These are phyloP conservation scores for Lipomyces yamadae DNA, from an alignment of 805 yeast species.

Conservation along the genomic window DNA sequence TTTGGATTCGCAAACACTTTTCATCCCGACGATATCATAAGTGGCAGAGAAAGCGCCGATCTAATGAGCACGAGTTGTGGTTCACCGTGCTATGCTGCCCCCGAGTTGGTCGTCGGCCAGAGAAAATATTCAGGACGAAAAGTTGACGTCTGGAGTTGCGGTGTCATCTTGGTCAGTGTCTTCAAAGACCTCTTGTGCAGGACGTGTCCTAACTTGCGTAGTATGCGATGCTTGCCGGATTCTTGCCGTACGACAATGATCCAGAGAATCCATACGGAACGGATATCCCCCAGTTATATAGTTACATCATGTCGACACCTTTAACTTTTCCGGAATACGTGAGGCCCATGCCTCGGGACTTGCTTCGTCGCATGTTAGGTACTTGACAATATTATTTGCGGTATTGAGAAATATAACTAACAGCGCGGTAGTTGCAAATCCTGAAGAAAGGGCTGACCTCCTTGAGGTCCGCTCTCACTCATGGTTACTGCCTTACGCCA, in stretches of 20 bases:
- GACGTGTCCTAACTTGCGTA: not conserved
- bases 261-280: slow-evolving; percentile 96
- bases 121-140: slow-evolving; percentile 88
- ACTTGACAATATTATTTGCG: slow-evolving; percentile 33
- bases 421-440: slow-evolving; percentile 65
- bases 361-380: slow-evolving; percentile 67
- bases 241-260: slow-evolving; percentile 96
- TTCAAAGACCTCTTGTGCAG: not conserved
- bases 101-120: slow-evolving; percentile 87
- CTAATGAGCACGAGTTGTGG: slow-evolving; percentile 96
- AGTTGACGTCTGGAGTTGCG: slow-evolving; percentile 97
- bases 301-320: slow-evolving; percentile 88
- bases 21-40: slow-evolving; percentile 37
- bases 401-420: slow-evolving; percentile 26
- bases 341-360: slow-evolving; percentile 86
- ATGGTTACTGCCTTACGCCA: slow-evolving; percentile 86
- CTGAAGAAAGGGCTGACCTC: slow-evolving; percentile 71
- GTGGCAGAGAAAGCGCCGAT: slow-evolving; percentile 50
- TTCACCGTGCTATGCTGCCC: slow-evolving; percentile 98
- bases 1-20: slow-evolving; percentile 95
- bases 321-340: slow-evolving; percentile 94
- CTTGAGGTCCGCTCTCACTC: slow-evolving; percentile 76
- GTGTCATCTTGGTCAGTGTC: slow-evolving; percentile 65
- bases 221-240: slow-evolving; percentile 96
- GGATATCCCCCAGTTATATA: slow-evolving; percentile 86